These are phyloP conservation scores for Sicyos baderoa DNA, from an alignment of 306 rosid genomes.

Conservation along the genomic window DNA sequence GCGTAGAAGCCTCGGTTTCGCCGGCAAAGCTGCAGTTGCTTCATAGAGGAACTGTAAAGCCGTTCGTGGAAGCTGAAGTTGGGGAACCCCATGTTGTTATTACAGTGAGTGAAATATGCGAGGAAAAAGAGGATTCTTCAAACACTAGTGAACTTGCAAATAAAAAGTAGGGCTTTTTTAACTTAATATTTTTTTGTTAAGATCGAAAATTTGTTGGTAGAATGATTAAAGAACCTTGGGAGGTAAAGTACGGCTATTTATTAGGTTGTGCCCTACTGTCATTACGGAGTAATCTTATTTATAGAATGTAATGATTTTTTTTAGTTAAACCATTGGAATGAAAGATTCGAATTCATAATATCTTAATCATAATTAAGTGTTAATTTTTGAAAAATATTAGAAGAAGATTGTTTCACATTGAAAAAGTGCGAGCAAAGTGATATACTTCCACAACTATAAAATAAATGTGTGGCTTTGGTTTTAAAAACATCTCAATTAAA, in stretches of 20 bases:
- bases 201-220: not conserved
- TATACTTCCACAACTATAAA: too few relatives aligned
- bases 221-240: not conserved
- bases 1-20: constrained; percentile 30
- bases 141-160: not conserved
- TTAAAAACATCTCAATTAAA: too few relatives aligned
- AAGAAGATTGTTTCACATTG: too few relatives aligned
- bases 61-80: constrained; percentile 36
- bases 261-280: not conserved
- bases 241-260: not conserved
- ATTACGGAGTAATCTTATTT: not conserved
- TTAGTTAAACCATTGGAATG: too few relatives aligned
- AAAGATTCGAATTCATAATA: too few relatives aligned
- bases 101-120: constrained; percentile 25
- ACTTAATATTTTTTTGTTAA: not conserved
- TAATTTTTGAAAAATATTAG: too few relatives aligned
- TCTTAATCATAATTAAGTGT: too few relatives aligned
- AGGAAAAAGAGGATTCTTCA: constrained; percentile 15
- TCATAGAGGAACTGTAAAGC: constrained; percentile 63
- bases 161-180: not conserved
- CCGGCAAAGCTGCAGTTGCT: constrained; percentile 53
- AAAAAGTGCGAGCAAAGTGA: too few relatives aligned
- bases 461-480: too few relatives aligned
- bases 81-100: constrained; percentile 34
- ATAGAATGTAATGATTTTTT: not conserved